A percentile compares a stretch with the other conserved stretches of the same genome.
phyloP scores from a whole-genome alignment of 1,284 basidiomycete species.

The Apiotrichum domesticum region DNA sequence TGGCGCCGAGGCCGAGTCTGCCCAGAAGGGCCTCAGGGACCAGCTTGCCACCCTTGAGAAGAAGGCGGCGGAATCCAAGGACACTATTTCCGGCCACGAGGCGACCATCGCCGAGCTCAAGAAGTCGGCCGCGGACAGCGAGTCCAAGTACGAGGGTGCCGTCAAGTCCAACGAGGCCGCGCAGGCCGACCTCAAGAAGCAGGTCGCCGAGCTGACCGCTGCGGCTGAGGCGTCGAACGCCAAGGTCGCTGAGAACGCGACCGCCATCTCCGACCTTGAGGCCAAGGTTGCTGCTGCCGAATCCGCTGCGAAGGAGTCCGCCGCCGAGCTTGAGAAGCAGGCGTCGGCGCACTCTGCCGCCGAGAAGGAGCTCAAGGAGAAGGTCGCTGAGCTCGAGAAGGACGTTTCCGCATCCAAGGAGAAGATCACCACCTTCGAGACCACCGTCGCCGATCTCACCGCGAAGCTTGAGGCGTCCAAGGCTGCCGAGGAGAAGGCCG shows the following conservation, averaged over 20 bases:
- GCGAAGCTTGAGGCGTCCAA: background rate
- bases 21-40: background rate
- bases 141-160: constrained; percentile 11
- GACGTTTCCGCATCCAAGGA: background rate
- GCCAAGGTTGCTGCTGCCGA: constrained; percentile 1
- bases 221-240: background rate
- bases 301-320: background rate
- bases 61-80: background rate
- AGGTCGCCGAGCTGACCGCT: background rate
- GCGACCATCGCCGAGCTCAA: constrained; percentile 20
- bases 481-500: background rate
- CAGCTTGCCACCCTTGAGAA: background rate
- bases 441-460: background rate
- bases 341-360: constrained; percentile 4
- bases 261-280: background rate
- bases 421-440: background rate
- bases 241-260: background rate
- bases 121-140: constrained; percentile 15
- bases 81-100: constrained; percentile 5
- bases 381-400: background rate
- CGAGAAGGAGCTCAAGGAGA: background rate
- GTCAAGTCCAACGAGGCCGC: background rate
- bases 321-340: background rate
- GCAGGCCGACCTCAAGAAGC: background rate
- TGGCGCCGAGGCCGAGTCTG: background rate